phyloP scores from a whole-genome alignment of 495 filamentous ascomycete genomes.

The Rostrohypoxylon terebratum region DNA sequence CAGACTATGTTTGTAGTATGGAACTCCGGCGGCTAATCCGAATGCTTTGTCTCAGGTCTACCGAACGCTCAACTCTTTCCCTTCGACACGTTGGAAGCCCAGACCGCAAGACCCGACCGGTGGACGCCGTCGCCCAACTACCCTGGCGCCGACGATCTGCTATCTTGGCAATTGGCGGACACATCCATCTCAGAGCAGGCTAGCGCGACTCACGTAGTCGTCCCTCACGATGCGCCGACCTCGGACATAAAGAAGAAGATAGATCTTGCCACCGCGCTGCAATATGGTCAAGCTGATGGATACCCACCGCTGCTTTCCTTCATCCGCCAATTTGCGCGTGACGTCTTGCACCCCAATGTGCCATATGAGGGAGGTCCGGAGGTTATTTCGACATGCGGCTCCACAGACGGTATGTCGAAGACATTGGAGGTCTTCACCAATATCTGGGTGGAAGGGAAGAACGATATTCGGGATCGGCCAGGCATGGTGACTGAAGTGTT shows the following conservation, averaged over 20 bases:
- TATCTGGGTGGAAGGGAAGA: constrained; percentile 74
- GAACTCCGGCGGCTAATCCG: constrained; percentile 10
- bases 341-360: constrained; percentile 81
- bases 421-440: constrained; percentile 76
- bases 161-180: constrained; percentile 32
- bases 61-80: constrained; percentile 87
- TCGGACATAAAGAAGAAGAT: constrained; percentile 72
- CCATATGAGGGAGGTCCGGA: constrained; percentile 83
- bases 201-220: constrained; percentile 66
- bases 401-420: constrained; percentile 88
- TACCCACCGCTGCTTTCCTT: constrained; percentile 80
- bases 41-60: constrained; percentile 64
- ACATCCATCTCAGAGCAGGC: constrained; percentile 35
- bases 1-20: neutral
- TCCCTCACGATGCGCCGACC: constrained; percentile 73
- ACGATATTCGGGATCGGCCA: constrained; percentile 74
- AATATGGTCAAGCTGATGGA: constrained; percentile 84
- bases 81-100: constrained; percentile 89
- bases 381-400: constrained; percentile 79
- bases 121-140: constrained; percentile 75
- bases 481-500: constrained; percentile 82
- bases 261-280: constrained; percentile 82
- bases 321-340: constrained; percentile 78
- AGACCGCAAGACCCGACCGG: constrained; percentile 75
- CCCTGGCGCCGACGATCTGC: constrained; percentile 54